Evolutionary conservation across 106 monocot species (phyloP).

Genomic region (Amphibolis antarctica): DNA sequence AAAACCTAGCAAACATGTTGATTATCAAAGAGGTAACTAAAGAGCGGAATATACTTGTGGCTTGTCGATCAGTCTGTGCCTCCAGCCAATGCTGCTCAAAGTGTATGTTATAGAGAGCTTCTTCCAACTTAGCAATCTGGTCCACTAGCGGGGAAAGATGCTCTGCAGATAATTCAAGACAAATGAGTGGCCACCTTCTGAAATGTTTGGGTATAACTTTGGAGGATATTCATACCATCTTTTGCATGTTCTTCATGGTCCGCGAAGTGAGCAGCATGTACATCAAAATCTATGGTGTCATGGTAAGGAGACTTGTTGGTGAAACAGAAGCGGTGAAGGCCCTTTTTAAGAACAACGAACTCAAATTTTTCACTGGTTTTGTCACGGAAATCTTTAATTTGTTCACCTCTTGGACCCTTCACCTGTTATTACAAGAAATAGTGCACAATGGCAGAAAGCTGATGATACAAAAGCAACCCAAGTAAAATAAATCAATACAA

Average conservation of each 20-base stretch:
- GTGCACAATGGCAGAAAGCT: neutral
- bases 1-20: too few species aligned
- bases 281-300: slow-evolving; percentile 95
- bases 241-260: slow-evolving; percentile 86
- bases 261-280: slow-evolving; percentile 59
- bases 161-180: slow-evolving; percentile 17
- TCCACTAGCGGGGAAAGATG: slow-evolving; percentile 70
- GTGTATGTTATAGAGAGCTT: slow-evolving; percentile 81
- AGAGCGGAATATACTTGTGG: slow-evolving; percentile 35
- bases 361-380: slow-evolving; percentile 84
- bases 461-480: too few species aligned
- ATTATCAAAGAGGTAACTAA: neutral
- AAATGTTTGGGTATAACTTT: neutral
- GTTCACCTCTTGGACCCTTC: slow-evolving; percentile 62
- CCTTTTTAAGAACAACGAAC: slow-evolving; percentile 56
- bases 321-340: slow-evolving; percentile 88
- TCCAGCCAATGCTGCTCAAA: slow-evolving; percentile 99
- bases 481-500: too few species aligned
- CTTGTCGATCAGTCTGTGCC: slow-evolving; percentile 92
- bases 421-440: slow-evolving; percentile 30
- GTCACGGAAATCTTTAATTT: slow-evolving; percentile 68
- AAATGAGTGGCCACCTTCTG: neutral
- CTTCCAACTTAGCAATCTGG: slow-evolving; percentile 78
- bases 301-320: slow-evolving; percentile 90
- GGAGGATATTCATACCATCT: slow-evolving; percentile 47